Evolutionary conservation across 1,284 basidiomycete genomes (phyloP), one percentile per base, ranked within the genome.

Genomic region (Coniferiporia sulphurascens): DNA sequence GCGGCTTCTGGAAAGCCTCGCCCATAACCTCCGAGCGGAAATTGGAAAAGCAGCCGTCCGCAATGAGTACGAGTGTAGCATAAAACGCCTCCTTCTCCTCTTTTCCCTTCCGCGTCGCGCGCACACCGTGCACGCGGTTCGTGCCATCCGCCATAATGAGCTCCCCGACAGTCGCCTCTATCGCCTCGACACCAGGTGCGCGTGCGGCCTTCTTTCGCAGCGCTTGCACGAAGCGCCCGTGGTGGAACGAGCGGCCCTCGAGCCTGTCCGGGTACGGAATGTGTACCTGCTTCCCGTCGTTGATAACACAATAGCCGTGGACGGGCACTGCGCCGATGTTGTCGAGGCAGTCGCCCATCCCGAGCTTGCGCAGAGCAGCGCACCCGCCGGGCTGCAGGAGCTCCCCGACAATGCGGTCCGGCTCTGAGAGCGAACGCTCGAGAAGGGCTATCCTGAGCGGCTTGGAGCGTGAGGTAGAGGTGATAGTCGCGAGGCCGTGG

Each of bases 391-490:
- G 97, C 69, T 99, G 96, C 19, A 99, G 78, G 1, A 99, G 85
- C 74, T 99, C 97, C 41, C 97, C 96, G 43, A 99, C 96, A 66
- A 99, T 98, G 22, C 96, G 84, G 78, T 98, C 94, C 0, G 97
- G 96, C 72, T 95, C 90, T 0, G 87, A 79, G 10, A 98, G 80
- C 44, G 96, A 96, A 50, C 95, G 84, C 74, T 97, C 93, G 62
- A 97, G 76, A 1, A 96, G 75, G 19, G 87, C 86, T 62, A 95
- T 86, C n/a, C 83, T 84, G 35, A 95, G 79, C 1, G 87, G 86
- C 56, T 76, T 76, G 19, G 72, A 57, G 57, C 81, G 79, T 8
- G 74, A 69, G 48, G 78, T 67, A 0, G 72, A 70, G 3, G 70
- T 68, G 57, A 71, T 63, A 15, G 78, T 79, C 5, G 88, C 82